Percentiles rank a stretch among this genome's conserved stretches.
These are phyloP conservation scores for Eutrema heterophyllum DNA, from an alignment of 345 rosid species.

Conservation along the genomic window DNA sequence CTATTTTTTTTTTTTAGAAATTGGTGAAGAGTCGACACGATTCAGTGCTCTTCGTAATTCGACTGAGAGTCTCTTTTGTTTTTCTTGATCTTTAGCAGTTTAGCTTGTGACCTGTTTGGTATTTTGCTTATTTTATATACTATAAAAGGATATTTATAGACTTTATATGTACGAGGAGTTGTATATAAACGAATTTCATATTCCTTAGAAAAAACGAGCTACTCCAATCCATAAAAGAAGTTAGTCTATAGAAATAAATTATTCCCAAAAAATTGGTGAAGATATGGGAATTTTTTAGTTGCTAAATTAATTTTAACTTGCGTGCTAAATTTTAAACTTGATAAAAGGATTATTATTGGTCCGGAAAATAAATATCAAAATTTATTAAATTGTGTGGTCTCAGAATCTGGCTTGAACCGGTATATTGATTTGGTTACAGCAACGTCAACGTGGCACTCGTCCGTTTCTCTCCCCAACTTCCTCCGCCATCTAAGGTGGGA, in stretches of 20 bases:
- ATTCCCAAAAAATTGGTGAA: too few species aligned
- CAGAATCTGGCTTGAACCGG: background rate
- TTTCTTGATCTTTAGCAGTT: background rate
- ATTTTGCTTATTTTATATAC: background rate
- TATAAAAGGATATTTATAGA: background rate
- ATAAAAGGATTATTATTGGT: too few species aligned
- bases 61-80: background rate
- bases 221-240: background rate
- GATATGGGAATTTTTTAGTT: too few species aligned
- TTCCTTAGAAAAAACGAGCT: background rate
- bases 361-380: too few species aligned
- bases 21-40: conserved; percentile 1
- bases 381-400: too few species aligned
- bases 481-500: background rate
- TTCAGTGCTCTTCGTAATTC: background rate
- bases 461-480: background rate
- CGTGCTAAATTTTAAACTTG: too few species aligned
- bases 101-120: background rate
- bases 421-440: background rate
- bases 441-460: background rate
- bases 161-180: background rate
- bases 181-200: background rate
- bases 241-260: too few species aligned
- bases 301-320: too few species aligned
- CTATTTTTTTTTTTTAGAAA: background rate